Evolutionary conservation across 805 yeast species (phyloP).

Genomic region (Starmerella khaoyaiensis): DNA sequence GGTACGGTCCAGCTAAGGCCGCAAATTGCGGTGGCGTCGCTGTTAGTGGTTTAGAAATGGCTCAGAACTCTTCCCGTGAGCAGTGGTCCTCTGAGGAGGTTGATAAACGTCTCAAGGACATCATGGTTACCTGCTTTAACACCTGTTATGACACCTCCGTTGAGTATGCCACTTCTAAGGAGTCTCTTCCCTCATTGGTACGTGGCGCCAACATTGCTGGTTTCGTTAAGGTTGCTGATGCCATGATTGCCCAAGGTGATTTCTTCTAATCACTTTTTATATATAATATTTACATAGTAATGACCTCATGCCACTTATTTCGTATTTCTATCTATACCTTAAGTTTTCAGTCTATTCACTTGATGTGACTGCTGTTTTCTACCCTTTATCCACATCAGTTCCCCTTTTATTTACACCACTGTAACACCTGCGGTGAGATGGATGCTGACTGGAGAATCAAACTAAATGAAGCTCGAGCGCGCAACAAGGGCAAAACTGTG

Average conservation of each 20-base stretch:
- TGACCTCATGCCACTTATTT: too few species aligned
- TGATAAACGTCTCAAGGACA: constrained; percentile 76
- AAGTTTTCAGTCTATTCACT: background rate
- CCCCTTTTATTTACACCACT: background rate
- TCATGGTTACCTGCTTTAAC: constrained; percentile 86
- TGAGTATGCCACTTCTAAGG: constrained; percentile 58
- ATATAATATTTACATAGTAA: constrained; percentile 1
- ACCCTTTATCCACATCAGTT: too few species aligned
- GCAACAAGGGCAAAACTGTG: background rate
- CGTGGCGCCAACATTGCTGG: constrained; percentile 99
- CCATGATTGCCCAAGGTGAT: constrained; percentile 97
- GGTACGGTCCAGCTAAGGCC: constrained; percentile 99
- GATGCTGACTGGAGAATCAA: background rate
- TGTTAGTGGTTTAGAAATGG: constrained; percentile 97
- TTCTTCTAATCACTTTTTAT: constrained; percentile 14
- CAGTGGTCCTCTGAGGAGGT: constrained; percentile 88
- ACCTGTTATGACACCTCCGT: constrained; percentile 82
- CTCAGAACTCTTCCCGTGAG: constrained; percentile 93
- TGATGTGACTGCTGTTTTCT: background rate
- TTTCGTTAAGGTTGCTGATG: constrained; percentile 95
- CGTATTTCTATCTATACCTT: background rate
- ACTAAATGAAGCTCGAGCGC: background rate
- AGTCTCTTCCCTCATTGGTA: constrained; percentile 80
- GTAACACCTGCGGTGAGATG: too few species aligned
- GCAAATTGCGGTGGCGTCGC: constrained; percentile 99